phyloP scores from a whole-genome alignment of 805 yeast species.

The Pichia ethanolica region DNA sequence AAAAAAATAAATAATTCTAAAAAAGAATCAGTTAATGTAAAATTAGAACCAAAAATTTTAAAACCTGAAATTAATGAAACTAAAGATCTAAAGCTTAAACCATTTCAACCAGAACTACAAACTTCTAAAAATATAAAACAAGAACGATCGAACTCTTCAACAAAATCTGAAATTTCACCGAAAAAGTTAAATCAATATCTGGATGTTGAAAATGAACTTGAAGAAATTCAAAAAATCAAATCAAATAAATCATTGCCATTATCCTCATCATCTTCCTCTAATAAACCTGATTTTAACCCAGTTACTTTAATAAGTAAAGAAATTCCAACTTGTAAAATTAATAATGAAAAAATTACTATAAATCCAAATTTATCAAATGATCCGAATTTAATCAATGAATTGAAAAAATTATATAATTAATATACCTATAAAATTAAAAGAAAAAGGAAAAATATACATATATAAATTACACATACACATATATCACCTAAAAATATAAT shows the following conservation, averaged over 20 bases:
- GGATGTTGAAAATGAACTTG: conserved; percentile 20
- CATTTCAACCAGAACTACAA: neutral
- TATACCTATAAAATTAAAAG: neutral
- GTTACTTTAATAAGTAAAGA: neutral
- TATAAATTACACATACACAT: neutral
- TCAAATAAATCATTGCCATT: neutral
- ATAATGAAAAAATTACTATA: conserved; percentile 6
- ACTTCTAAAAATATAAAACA: neutral
- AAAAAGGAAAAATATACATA: neutral
- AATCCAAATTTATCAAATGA: neutral
- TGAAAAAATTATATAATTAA: conserved; percentile 7
- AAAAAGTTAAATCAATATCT: conserved; percentile 23
- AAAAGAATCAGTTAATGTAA: neutral
- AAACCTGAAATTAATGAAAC: neutral
- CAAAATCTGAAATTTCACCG: conserved; percentile 5
- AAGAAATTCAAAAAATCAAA: conserved; percentile 16
- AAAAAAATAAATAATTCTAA: conserved; percentile 5
- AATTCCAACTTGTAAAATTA: conserved; percentile 15
- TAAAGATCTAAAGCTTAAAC: no score
- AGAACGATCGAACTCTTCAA: conserved; percentile 1
- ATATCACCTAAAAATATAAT: no score
- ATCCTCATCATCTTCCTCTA: neutral
- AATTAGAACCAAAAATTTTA: neutral
- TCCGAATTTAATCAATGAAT: neutral
- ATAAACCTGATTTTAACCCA: conserved; percentile 1